Base-by-base conservation (phyloP, 2,329 filamentous ascomycete genomes). In the Calonectria pteridis region DNA sequence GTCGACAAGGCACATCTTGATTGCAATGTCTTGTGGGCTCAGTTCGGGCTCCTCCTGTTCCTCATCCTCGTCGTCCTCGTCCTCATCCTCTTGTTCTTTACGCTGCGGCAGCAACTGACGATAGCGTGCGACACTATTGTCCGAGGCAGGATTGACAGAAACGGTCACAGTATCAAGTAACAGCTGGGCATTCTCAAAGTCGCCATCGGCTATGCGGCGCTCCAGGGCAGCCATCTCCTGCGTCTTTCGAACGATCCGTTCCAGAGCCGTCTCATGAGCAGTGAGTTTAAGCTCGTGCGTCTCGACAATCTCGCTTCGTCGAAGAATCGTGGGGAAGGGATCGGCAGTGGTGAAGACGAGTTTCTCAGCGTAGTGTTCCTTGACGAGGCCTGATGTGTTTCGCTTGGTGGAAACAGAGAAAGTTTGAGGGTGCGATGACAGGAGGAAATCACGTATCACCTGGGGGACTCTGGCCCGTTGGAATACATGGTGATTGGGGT, bases 211-310 rank as follows among this genome's bases (percentile, higher is more conserved):
- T 11, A 96, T 88, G 64, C 92, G 92, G 82, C 93, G 94, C 82
- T 98, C 95, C 1, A 98, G 87, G 0, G 89, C 85, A 1, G 91
- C 88, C 86, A 98, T 91, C 84, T 98, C 96, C 72, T 94, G 91
- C 0, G 96, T 98, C 87, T 98, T 98, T 73, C 96, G 92, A 79
- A 95, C 93, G 37, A 97, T 96, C 20, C 96, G 93, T 83, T 98
- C 96, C 74, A 98, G 88, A 0, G 94, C 96, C n/a, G 95, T 96
- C 84, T 98, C 94, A 72, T 97, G 88, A 9, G 96, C 92, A 37
- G 90, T 90, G 31, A 98, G 87, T 14, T 89, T 89, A 23, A 95
- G 84, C 63, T 93, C 92, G 23, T 93, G 90, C 1, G 90, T 88
- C 9, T 91, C 87, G 18, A 97, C 86, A 73, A 98, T 94, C 85